phyloP scores from a whole-genome alignment of 257 asterid genomes.

The Solanum appendiculatum region DNA sequence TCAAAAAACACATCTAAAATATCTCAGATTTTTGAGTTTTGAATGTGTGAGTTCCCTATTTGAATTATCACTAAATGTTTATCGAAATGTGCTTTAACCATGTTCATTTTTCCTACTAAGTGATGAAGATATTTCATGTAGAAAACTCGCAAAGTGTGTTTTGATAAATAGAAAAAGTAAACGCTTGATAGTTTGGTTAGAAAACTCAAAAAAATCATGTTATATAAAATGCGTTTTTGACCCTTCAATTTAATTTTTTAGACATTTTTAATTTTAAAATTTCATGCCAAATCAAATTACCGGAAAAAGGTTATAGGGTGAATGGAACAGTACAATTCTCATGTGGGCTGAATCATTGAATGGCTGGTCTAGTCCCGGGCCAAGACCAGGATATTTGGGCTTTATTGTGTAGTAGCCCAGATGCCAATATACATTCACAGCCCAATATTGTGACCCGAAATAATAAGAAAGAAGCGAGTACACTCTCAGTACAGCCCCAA shows the following conservation, averaged over 20 bases:
- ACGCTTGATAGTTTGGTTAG: too few species aligned
- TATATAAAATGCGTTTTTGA: too few species aligned
- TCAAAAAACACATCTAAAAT: neutral
- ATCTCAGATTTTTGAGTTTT: too few species aligned
- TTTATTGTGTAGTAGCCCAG: neutral
- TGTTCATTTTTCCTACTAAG: too few species aligned
- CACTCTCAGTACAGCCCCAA: neutral
- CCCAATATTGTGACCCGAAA: neutral
- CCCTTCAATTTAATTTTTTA: neutral
- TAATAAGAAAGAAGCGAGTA: neutral
- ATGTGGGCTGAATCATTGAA: neutral
- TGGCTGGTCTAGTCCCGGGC: neutral
- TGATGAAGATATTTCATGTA: too few species aligned
- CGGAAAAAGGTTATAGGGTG: neutral
- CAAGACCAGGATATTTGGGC: neutral
- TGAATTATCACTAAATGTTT: too few species aligned
- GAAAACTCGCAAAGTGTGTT: too few species aligned
- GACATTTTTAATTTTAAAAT: too few species aligned
- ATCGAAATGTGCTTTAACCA: too few species aligned
- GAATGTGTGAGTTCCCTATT: too few species aligned
- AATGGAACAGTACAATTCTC: neutral
- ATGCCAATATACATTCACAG: neutral
- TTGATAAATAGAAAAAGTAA: too few species aligned
- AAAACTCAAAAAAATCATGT: too few species aligned
- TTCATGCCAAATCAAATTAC: neutral